Percentiles rank a stretch among this genome's conserved stretches.
Evolutionary conservation across 148 eudicot genomes (phyloP).

Genomic region (Fagopyrum tataricum): DNA sequence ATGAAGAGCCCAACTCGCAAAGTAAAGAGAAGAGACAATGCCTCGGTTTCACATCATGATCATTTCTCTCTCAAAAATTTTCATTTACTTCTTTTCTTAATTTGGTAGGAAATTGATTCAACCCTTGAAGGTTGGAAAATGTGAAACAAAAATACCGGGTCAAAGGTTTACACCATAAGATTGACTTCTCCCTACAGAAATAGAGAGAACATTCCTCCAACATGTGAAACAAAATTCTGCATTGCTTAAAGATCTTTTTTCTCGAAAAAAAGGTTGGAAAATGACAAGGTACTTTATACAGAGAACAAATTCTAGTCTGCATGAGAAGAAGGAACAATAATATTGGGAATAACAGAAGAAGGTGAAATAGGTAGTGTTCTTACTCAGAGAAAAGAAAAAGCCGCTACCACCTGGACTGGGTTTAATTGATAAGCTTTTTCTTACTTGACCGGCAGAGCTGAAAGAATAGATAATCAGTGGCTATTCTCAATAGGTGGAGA

Average conservation of each 20-base stretch:
- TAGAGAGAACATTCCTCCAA: neutral
- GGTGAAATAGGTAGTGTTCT: conserved; percentile 21
- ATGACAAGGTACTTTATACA: neutral
- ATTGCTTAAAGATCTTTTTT: neutral
- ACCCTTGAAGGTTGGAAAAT: neutral
- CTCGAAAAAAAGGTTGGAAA: neutral
- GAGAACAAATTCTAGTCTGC: neutral
- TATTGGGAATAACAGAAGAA: neutral
- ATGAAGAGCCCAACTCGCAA: neutral
- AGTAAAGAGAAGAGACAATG: neutral
- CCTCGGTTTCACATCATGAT: neutral
- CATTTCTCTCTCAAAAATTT: neutral
- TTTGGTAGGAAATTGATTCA: neutral
- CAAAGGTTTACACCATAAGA: neutral
- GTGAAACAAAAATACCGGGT: neutral
- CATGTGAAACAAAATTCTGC: neutral
- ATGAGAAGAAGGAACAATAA: neutral
- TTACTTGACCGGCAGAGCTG: conserved; percentile 93
- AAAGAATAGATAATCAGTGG: conserved; percentile 11
- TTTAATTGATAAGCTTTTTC: conserved; percentile 65
- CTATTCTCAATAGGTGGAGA: neutral
- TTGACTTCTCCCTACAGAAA: too few relatives aligned
- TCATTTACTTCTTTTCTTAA: neutral
- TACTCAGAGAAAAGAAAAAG: conserved; percentile 74
- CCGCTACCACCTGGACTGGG: conserved; percentile 57